Percentiles rank a stretch among this genome's conserved stretches.
These are phyloP conservation scores for Sarocladium brachiariae DNA, from an alignment of 2,329 filamentous ascomycete genomes.

Conservation along the genomic window DNA sequence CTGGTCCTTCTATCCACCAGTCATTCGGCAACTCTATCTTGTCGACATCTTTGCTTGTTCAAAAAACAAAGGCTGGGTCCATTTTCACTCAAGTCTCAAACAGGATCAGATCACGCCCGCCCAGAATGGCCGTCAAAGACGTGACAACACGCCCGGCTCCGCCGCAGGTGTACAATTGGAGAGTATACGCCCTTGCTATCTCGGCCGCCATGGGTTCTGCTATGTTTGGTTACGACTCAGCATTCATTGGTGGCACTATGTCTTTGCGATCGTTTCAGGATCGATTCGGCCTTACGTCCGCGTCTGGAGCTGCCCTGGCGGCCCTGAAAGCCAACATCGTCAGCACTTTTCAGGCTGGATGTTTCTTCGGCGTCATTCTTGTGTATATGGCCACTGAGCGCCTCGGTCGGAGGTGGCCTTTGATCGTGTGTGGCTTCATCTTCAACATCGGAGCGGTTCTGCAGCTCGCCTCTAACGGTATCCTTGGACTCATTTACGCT, in stretches of 20 bases:
- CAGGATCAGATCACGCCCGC: too few relatives aligned
- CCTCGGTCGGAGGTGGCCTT: slow-evolving; percentile 45
- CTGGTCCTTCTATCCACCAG: too few relatives aligned
- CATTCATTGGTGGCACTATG: slow-evolving; percentile 20
- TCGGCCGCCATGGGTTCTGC: slow-evolving; percentile 20
- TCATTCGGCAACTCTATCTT: too few relatives aligned
- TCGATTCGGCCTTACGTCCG: slow-evolving; percentile 14
- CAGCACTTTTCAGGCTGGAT: slow-evolving; percentile 47
- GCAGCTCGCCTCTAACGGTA: slow-evolving; percentile 35
- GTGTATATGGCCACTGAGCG: slow-evolving; percentile 49
- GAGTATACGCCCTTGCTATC: slow-evolving; percentile 19
- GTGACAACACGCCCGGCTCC: slow-evolving; percentile 11
- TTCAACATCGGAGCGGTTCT: slow-evolving; percentile 43
- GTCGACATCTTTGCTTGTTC: too few relatives aligned
- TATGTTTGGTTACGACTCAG: slow-evolving; percentile 21
- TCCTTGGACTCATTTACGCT: slow-evolving; percentile 47
- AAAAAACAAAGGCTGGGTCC: too few relatives aligned
- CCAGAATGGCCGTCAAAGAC: neutral
- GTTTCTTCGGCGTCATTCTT: slow-evolving; percentile 46
- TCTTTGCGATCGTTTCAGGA: slow-evolving; percentile 17
- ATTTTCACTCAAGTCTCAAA: too few relatives aligned
- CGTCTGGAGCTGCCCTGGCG: slow-evolving; percentile 11
- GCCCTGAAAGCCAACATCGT: slow-evolving; percentile 33
- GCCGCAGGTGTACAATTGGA: slow-evolving; percentile 21
- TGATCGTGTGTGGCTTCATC: slow-evolving; percentile 43